Percentiles rank a stretch among this genome's conserved stretches.
phyloP scores from a whole-genome alignment of 2,329 filamentous ascomycete genomes.

The Endothia cerciana region DNA sequence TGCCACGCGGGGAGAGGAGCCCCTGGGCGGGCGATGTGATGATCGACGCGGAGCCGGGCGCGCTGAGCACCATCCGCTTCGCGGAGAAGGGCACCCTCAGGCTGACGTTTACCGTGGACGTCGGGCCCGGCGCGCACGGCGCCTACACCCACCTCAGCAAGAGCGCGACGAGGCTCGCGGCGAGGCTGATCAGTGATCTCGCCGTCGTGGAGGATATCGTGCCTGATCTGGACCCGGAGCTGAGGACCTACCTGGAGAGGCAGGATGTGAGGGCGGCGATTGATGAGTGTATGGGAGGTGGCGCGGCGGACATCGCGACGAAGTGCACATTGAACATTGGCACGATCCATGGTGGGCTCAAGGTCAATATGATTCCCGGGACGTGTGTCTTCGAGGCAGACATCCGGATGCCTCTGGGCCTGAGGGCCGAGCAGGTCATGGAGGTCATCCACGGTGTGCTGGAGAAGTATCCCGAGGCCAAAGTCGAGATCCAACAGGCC shows the following conservation, averaged over 20 bases:
- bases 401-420: conserved; percentile 44
- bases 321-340: conserved; percentile 46
- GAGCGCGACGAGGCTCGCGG: conserved; percentile 42
- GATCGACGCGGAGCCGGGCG: conserved; percentile 44
- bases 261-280: conserved; percentile 38
- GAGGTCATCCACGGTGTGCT: conserved; percentile 36
- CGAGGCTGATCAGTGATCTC: conserved; percentile 12
- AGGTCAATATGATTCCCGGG: conserved; percentile 48
- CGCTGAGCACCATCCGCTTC: conserved; percentile 43
- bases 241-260: conserved; percentile 37
- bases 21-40: conserved; percentile 44
- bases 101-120: conserved; percentile 41
- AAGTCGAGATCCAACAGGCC: conserved; percentile 36
- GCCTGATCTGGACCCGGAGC: conserved; percentile 22
- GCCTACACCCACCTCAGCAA: conserved; percentile 45
- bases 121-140: conserved; percentile 41
- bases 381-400: conserved; percentile 44
- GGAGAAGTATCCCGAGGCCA: conserved; percentile 36
- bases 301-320: conserved; percentile 39
- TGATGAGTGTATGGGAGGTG: conserved; percentile 42
- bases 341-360: conserved; percentile 44
- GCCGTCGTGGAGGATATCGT: conserved; percentile 23
- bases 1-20: conserved; percentile 38
- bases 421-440: conserved; percentile 37
- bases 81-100: conserved; percentile 47